Evolutionary conservation across 225 moss, liverwort and hornwort species (phyloP), one percentile per base, ranked within the genome.

Genomic region (Pseudisothecium myosuroides): DNA sequence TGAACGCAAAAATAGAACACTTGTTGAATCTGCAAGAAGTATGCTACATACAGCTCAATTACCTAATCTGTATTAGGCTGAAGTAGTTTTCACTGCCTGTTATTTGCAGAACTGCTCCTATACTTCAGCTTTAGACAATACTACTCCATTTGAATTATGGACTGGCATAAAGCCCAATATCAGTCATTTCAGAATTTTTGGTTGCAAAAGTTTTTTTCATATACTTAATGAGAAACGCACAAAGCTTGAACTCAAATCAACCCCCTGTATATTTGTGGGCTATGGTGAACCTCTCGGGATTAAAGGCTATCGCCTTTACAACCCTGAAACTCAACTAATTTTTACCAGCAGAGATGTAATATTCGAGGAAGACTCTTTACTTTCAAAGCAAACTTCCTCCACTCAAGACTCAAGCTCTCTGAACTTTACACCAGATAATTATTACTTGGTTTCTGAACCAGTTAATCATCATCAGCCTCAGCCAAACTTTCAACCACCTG

Each of bases 321-420:
- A 71, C 71, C 3, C 45, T 41, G 6, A 4, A 26, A 71, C 71
- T 41, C 1, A 71, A 71, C 41, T 41, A 41, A 71, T 41, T 14
- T 41, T 41, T 3, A 41, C 0, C 0, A 41, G 8, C 41, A 3
- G 0, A 24, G 41, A 71, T 71, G 71, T 71, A 2, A 26, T 71
- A 71, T 71, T 71, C 3, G 1, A 41, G 5, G 14, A 71, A 71
- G 71, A 71, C 5, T 71, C 41, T 71, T 71, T 71, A 71, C 26
- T 71, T 71, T 14, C 15, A 71, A 8, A 41, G 14, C 8, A 41
- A 71, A 2, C 41, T 41, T 71, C 41, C 26, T 71, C 71, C 8
- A 71, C 41, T 71, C 5, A 41, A 22, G 41, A 41, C 15, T 20
- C 8, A 14, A 41, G 26, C 8, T 71, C 41, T 7, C 5, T 3